Conservation (phyloP, 2,329 filamentous ascomycete species). For the Alternaria sp. region DNA sequence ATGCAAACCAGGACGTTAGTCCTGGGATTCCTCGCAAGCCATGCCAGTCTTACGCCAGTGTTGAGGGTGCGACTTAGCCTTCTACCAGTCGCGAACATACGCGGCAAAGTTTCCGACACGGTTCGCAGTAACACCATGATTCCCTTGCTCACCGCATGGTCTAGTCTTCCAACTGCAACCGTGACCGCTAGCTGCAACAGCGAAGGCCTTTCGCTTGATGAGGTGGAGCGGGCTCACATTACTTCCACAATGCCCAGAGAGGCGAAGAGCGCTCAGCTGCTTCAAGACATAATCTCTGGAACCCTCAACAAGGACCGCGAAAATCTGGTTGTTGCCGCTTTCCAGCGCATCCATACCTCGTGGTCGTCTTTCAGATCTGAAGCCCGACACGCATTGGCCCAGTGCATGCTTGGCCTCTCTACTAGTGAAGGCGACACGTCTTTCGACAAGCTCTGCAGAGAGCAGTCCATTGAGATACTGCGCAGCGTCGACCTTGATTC, state of each 20-base stretch:
- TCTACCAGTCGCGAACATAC: slow-evolving; percentile 74
- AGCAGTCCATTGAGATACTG: slow-evolving; percentile 72
- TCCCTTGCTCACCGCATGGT: slow-evolving; percentile 78
- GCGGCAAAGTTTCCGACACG: slow-evolving; percentile 76
- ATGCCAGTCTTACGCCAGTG: slow-evolving; percentile 74
- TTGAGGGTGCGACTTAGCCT: slow-evolving; percentile 75
- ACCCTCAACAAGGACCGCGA: slow-evolving; percentile 56
- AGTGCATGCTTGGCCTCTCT: slow-evolving; percentile 69
- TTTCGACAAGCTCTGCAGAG: slow-evolving; percentile 58
- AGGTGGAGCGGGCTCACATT: slow-evolving; percentile 64
- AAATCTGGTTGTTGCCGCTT: slow-evolving; percentile 70
- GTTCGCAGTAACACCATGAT: slow-evolving; percentile 79
- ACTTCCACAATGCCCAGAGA: slow-evolving; percentile 65
- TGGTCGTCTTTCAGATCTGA: slow-evolving; percentile 78
- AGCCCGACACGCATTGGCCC: slow-evolving; percentile 66
- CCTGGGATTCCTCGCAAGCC: slow-evolving; percentile 76
- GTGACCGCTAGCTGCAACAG: slow-evolving; percentile 60
- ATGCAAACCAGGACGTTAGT: slow-evolving; percentile 71
- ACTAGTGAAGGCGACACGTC: slow-evolving; percentile 53
- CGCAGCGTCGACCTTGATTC: slow-evolving; percentile 78
- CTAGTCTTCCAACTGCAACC: slow-evolving; percentile 62
- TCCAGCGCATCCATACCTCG: slow-evolving; percentile 73
- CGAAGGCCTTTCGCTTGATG: slow-evolving; percentile 58
- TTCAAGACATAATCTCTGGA: slow-evolving; percentile 62
- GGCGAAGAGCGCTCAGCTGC: slow-evolving; percentile 63